Percentiles rank a stretch among this genome's conserved stretches.
phyloP scores from a whole-genome alignment of 1,139 yeast genomes.

The Protomyces macrosporus region DNA sequence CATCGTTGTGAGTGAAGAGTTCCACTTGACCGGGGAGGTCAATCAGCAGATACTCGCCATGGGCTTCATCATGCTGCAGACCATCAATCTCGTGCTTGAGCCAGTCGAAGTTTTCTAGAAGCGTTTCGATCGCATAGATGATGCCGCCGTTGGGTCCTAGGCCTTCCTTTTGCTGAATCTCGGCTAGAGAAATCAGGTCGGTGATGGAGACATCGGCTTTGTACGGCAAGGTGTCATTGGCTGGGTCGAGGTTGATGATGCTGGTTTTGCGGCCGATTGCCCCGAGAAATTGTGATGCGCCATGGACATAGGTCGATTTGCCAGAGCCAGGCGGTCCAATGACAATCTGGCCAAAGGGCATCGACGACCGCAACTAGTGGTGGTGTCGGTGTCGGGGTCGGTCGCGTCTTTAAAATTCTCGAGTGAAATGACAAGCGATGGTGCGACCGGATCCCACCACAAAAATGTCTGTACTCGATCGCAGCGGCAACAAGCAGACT shows the following conservation, averaged over 20 bases:
- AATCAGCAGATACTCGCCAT: constrained; percentile 58
- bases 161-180: constrained; percentile 94
- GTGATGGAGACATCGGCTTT: constrained; percentile 83
- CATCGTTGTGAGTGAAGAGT: constrained; percentile 83
- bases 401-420: not conserved
- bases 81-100: constrained; percentile 83
- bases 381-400: not conserved
- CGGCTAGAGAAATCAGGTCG: constrained; percentile 82
- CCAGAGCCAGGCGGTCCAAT: constrained; percentile 99
- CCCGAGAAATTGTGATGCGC: constrained; percentile 81
- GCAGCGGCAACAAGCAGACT: constrained; percentile 16
- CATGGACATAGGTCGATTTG: constrained; percentile 88
- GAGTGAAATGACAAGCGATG: not conserved
- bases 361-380: not conserved
- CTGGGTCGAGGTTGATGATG: constrained; percentile 86
- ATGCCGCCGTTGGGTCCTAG: constrained; percentile 95
- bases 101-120: constrained; percentile 51
- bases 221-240: constrained; percentile 77
- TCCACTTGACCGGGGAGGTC: constrained; percentile 95
- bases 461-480: constrained; percentile 2
- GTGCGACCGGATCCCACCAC: not conserved
- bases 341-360: constrained; percentile 45
- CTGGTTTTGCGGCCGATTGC: constrained; percentile 89
- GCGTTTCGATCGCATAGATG: constrained; percentile 72
- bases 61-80: constrained; percentile 43